Conservation (phyloP, 805 yeast species). For the Lipomyces yamanashiensis region DNA sequence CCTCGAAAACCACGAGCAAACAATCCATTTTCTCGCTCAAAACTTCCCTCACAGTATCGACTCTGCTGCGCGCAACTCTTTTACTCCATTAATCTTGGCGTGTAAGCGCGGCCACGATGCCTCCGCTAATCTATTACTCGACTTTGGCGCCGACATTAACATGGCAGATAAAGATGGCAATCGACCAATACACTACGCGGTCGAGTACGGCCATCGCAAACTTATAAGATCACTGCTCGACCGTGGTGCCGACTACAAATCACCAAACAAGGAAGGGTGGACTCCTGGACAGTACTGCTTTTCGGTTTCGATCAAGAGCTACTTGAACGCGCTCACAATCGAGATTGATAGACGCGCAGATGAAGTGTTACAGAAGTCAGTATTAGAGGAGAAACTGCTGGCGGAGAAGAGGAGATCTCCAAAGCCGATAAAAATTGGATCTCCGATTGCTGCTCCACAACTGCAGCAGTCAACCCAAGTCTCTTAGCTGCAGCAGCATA, state of each 20-base stretch:
- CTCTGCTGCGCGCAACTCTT: slow-evolving; percentile 17
- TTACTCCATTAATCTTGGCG: slow-evolving; percentile 64
- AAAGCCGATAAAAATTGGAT: not conserved
- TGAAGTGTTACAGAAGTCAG: not conserved
- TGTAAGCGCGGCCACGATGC: slow-evolving; percentile 63
- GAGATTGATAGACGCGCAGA: slow-evolving; percentile 23
- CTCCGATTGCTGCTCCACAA: too few species aligned
- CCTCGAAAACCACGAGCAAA: slow-evolving; percentile 65
- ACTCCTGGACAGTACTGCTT: slow-evolving; percentile 64
- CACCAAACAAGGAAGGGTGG: slow-evolving; percentile 65
- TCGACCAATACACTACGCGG: slow-evolving; percentile 83
- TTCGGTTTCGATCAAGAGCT: slow-evolving; percentile 41
- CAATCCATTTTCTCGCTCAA: slow-evolving; percentile 72
- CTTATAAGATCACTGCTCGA: slow-evolving; percentile 59
- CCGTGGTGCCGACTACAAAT: slow-evolving; percentile 54
- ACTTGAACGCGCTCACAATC: slow-evolving; percentile 16
- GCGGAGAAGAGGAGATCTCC: slow-evolving; percentile 3
- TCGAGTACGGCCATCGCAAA: slow-evolving; percentile 66
- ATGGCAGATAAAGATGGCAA: slow-evolving; percentile 74
- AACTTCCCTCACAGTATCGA: slow-evolving; percentile 63
- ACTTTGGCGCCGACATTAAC: slow-evolving; percentile 78
- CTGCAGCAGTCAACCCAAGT: too few species aligned
- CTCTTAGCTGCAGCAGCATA: too few species aligned
- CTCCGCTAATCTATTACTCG: slow-evolving; percentile 66
- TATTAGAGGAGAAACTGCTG: slow-evolving; percentile 12